A percentile compares a stretch with the other conserved stretches of the same genome.
These are phyloP conservation scores for Colletotrichum limetticola DNA, from an alignment of 2,329 filamentous ascomycete genomes.

Conservation along the genomic window DNA sequence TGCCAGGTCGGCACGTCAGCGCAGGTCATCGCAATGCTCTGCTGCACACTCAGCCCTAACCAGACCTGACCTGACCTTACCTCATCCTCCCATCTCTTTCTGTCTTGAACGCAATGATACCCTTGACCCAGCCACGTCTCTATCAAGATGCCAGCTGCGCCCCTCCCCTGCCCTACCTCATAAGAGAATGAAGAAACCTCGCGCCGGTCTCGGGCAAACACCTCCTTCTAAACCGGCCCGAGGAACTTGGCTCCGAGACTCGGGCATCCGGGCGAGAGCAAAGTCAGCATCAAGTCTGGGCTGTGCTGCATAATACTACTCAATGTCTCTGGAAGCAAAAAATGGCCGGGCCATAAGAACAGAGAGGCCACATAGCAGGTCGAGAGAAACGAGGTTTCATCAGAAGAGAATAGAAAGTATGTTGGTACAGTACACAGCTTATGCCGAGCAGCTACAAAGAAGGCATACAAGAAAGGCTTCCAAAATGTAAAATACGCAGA, in stretches of 20 bases:
- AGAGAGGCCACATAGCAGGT: not conserved
- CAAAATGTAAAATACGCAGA: conserved; percentile 21
- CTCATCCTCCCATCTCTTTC: too few species aligned
- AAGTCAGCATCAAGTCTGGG: not conserved
- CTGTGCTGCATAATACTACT: not conserved
- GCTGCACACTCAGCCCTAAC: too few species aligned
- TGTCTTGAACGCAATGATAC: not conserved
- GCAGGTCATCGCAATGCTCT: too few species aligned
- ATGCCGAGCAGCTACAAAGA: conserved; percentile 24
- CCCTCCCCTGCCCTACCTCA: too few species aligned
- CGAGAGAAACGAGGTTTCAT: not conserved
- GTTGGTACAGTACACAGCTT: conserved; percentile 30
- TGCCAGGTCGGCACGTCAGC: too few species aligned
- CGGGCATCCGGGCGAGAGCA: too few species aligned
- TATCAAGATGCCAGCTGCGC: not conserved
- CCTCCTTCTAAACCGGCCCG: too few species aligned
- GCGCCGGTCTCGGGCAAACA: not conserved
- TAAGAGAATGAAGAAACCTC: not conserved
- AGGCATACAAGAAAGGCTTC: conserved; percentile 25
- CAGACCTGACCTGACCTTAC: too few species aligned
- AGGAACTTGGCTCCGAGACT: not conserved
- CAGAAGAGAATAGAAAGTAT: conserved; percentile 3
- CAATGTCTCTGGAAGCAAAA: not conserved
- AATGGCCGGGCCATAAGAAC: not conserved
- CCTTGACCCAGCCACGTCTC: not conserved